phyloP scores from a whole-genome alignment of 2,329 filamentous ascomycete genomes.

The Fusarium sp. region DNA sequence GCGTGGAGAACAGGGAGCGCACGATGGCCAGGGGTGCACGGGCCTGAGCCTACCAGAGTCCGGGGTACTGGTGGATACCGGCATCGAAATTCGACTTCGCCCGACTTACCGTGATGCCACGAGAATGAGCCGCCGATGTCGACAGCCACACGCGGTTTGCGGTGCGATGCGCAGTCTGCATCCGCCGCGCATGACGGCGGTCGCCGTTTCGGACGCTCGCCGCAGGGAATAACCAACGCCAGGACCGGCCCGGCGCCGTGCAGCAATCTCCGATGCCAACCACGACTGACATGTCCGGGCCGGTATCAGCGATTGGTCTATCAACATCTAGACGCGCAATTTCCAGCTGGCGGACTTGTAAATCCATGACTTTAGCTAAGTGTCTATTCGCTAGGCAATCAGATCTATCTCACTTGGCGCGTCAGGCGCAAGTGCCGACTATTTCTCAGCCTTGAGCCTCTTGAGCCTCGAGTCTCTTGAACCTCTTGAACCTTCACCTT shows the following conservation, averaged over 20 bases:
- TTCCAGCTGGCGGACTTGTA: neutral
- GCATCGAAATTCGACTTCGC: conserved; percentile 15
- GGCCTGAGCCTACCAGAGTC: conserved; percentile 17
- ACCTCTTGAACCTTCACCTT: neutral
- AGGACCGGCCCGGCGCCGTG: conserved; percentile 40
- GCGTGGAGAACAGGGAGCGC: conserved; percentile 19
- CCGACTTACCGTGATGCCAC: conserved; percentile 20
- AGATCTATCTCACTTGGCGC: conserved; percentile 11
- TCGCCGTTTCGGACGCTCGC: conserved; percentile 29
- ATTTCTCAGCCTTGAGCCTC: conserved; percentile 3
- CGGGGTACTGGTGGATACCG: conserved; percentile 27
- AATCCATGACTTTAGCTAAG: conserved; percentile 12
- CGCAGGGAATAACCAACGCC: conserved; percentile 11
- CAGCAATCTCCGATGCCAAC: conserved; percentile 11
- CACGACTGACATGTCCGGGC: conserved; percentile 22
- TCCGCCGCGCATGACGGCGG: conserved; percentile 26
- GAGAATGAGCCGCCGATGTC: conserved; percentile 33
- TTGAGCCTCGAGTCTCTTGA: neutral
- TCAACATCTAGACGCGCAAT: conserved; percentile 2
- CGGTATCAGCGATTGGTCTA: conserved; percentile 20
- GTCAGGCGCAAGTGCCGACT: conserved; percentile 13
- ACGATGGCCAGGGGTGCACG: conserved; percentile 24
- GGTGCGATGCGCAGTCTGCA: neutral
- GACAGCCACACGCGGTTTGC: conserved; percentile 23
- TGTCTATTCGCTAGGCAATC: conserved; percentile 20